Percentiles rank a stretch among this genome's conserved stretches.
Conservation (phyloP, 2,329 filamentous ascomycete genomes). For the Clonostachys rosea region DNA sequence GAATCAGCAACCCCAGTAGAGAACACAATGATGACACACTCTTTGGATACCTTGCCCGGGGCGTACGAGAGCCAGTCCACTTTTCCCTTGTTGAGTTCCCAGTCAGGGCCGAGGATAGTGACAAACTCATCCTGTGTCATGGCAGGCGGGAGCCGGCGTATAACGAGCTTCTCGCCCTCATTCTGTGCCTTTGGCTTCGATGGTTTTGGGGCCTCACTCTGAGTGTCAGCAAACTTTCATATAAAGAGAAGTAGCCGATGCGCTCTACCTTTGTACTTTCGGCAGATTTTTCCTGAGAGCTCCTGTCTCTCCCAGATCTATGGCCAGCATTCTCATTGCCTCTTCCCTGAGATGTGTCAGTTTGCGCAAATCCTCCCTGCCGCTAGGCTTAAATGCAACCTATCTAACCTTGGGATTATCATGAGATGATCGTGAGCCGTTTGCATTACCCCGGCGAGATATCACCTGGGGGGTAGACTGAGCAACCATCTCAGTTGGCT, state of each 20-base stretch:
- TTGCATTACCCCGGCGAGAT: no score
- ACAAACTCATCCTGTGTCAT: slow-evolving; percentile 78
- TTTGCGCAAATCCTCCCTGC: no score
- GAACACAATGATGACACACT: slow-evolving; percentile 48
- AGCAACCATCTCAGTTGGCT: no score
- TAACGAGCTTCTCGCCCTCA: slow-evolving; percentile 73
- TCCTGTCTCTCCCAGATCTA: not conserved
- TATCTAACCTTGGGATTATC: no score
- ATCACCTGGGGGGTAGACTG: no score
- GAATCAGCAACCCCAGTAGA: no score
- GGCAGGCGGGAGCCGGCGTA: slow-evolving; percentile 81
- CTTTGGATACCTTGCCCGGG: slow-evolving; percentile 69
- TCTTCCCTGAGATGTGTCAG: no score
- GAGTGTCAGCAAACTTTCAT: not conserved
- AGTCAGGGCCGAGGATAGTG: slow-evolving; percentile 68
- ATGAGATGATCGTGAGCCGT: no score
- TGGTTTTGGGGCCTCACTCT: slow-evolving; percentile 17
- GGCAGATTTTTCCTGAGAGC: not conserved
- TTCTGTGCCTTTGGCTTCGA: slow-evolving; percentile 22
- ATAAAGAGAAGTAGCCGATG: no score
- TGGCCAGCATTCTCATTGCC: no score
- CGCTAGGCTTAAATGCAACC: no score
- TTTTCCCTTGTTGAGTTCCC: slow-evolving; percentile 75
- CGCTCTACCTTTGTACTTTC: not conserved
- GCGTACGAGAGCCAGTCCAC: slow-evolving; percentile 76